phyloP scores from a whole-genome alignment of 2,329 filamentous ascomycete genomes.

The Sarocladium oryzae region DNA sequence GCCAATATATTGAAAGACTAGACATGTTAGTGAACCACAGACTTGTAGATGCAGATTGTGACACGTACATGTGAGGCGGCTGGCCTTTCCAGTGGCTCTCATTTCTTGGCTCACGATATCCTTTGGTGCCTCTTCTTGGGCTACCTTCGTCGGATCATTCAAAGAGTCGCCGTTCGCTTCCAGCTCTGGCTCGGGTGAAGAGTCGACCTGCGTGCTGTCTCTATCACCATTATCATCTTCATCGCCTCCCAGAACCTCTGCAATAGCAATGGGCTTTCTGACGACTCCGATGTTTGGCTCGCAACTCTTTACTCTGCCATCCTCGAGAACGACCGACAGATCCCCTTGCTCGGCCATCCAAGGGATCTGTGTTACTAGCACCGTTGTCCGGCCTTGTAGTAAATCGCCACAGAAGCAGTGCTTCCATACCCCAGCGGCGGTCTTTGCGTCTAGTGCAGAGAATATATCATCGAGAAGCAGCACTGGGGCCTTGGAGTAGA shows the following conservation, averaged over 20 bases:
- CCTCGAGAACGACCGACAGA: constrained; percentile 38
- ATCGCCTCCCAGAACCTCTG: constrained; percentile 29
- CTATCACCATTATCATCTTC: constrained; percentile 22
- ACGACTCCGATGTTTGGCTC: constrained; percentile 40
- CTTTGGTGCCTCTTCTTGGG: constrained; percentile 29
- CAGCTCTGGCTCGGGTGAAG: constrained; percentile 22
- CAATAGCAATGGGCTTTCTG: constrained; percentile 37
- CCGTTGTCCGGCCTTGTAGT: constrained; percentile 45
- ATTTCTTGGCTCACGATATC: constrained; percentile 43
- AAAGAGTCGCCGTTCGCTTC: constrained; percentile 21
- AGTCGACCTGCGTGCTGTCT: constrained; percentile 16
- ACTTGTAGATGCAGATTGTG: no score
- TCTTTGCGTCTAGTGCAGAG: constrained; percentile 53
- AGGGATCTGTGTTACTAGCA: constrained; percentile 51
- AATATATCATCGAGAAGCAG: constrained; percentile 54
- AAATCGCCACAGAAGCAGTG: constrained; percentile 51
- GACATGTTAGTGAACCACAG: constrained; percentile 15
- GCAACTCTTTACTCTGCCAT: constrained; percentile 32
- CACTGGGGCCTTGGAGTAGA: constrained; percentile 50
- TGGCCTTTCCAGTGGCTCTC: constrained; percentile 36
- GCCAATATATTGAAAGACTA: constrained; percentile 44
- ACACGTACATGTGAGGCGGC: constrained; percentile 37
- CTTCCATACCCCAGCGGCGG: constrained; percentile 48
- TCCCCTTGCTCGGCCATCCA: constrained; percentile 48
- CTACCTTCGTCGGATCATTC: constrained; percentile 25